Evolutionary conservation across 2,329 filamentous ascomycete genomes (phyloP), one percentile per base, ranked within the genome.

Genomic region (Diaporthe sp.): DNA sequence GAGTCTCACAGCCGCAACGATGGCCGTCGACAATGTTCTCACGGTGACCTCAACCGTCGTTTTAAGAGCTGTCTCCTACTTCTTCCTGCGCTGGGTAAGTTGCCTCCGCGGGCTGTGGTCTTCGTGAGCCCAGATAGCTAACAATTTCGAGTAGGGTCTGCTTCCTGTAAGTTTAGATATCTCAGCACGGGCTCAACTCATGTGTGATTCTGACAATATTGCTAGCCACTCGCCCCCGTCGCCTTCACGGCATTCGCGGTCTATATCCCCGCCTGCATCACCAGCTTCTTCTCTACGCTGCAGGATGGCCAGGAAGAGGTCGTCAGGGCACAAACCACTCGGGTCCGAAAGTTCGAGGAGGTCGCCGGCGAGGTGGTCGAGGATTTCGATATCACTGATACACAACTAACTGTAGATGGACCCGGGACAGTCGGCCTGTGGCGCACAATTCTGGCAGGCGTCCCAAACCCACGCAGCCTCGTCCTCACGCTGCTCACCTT

Each of bases 391-490:
- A 78, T 93, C 22, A 85, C 89, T 68, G 86, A 92, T 79, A 89
- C 89, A 78, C 85, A 89, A 17, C 82, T 89, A 3, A 86, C 87
- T 30, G 84, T 90, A 1, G 84, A 93, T 77, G 89, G 88, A 77
- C 94, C 94, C 4, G 22, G 17, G 32, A 27, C 9, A 5, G 15
- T 53, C 42, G 44, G 69, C 30, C 44, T 53, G 27, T 53, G 47
- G 56, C 56, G 32, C 35, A 71, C 70, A 13, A 85, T 98, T 9
- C 84, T 97, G 32, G 91, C 91, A 4, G 97, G 97, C 4, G 85
- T 93, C 0, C 96, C 97, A 1, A 95, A 92, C 78, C 90, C 93
- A 9, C 88, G 87, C n/a, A 94, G 92, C 69, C 85, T 90, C 17
- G 78, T 92, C 30, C 88, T 92, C 78, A 96, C 94, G 27, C 83